Base-by-base conservation (phyloP, 2,329 filamentous ascomycete species). In the Hymenoscyphus fraxineus region DNA sequence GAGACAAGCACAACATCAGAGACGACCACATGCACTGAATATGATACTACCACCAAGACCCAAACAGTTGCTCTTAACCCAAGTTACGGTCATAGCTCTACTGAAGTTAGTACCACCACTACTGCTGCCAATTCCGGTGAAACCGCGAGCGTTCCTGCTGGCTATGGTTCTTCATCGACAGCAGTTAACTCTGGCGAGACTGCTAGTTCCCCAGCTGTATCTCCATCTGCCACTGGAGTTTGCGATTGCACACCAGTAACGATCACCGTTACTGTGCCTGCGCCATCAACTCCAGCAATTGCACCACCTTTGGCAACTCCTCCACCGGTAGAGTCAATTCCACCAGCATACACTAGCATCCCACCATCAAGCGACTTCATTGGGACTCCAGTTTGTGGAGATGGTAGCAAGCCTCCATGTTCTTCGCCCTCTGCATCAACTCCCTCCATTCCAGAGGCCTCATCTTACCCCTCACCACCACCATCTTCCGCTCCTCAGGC, bases 221-320 rank as follows among this genome's bases (percentile, higher is more conserved):
- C 39, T 47, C 27, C 15, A 7, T 40, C 19, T 38, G 22, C n/a
- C 13, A 58, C 39, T 22, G 54, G n/a, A 10, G 31, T 3, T 35
- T 63, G 39, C 41, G 40, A 54, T 31, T 63, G 55, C 56, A 38
- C 55, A 38, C 51, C 61, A 7, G 55, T 63, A 16, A 63, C 61
- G 16, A 56, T 63, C 3, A 54, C 40, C 3, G 40, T 63, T n/a
- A 59, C 61, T 31, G 31, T 40, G 15, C 19, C 47, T 22, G 58
- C 39, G 3, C 44, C 44, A 47, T 19, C n/a, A 19, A 22, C 44
- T 6, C 16, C 44, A 47, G 44, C 16, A 47, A 10, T 47, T 47
- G 7, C 44, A 10, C 44, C 16, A 6, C 44, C 44, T 19, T 47
- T 47, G 44, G 44, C 44, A 47, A 47, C 44, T 19, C 44, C 44